These are phyloP conservation scores for Nakataea oryzae DNA, from an alignment of 2,329 filamentous ascomycete genomes.

Conservation along the genomic window DNA sequence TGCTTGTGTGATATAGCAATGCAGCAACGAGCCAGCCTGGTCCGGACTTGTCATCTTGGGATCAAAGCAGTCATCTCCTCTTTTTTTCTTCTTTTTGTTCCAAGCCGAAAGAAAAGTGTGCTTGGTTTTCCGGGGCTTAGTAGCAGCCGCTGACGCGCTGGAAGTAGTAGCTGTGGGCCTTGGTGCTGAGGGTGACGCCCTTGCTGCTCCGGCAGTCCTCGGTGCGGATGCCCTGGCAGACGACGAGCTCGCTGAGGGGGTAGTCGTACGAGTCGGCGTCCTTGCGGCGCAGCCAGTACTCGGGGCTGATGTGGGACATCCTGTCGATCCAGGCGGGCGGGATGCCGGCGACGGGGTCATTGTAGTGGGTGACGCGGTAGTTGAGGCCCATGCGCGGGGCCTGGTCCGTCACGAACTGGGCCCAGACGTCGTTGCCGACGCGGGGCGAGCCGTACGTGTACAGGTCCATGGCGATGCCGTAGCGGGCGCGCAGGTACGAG, in stretches of 20 bases:
- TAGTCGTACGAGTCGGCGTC: conserved; percentile 22
- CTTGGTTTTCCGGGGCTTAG: not conserved
- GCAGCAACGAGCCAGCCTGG: no score
- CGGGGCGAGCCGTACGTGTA: conserved; percentile 61
- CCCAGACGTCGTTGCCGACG: conserved; percentile 47
- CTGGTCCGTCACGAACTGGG: conserved; percentile 41
- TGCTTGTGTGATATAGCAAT: no score
- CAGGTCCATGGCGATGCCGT: conserved; percentile 38
- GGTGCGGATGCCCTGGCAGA: conserved; percentile 38
- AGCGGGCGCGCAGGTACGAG: conserved; percentile 36
- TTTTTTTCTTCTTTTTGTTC: no score
- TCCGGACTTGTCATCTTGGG: no score
- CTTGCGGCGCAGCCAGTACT: conserved; percentile 50
- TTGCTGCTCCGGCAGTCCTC: conserved; percentile 35
- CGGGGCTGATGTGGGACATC: conserved; percentile 55
- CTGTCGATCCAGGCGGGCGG: conserved; percentile 51
- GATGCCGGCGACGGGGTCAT: conserved; percentile 58
- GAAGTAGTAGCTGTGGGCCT: conserved; percentile 40
- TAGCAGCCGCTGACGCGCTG: conserved; percentile 28
- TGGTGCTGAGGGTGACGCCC: conserved; percentile 27
- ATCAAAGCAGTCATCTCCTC: no score
- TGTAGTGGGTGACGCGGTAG: conserved; percentile 55
- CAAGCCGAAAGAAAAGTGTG: no score
- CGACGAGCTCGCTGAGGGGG: conserved; percentile 25
- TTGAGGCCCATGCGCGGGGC: conserved; percentile 27